phyloP scores from a whole-genome alignment of 1,284 basidiomycete species.

The Meira nashicola region DNA sequence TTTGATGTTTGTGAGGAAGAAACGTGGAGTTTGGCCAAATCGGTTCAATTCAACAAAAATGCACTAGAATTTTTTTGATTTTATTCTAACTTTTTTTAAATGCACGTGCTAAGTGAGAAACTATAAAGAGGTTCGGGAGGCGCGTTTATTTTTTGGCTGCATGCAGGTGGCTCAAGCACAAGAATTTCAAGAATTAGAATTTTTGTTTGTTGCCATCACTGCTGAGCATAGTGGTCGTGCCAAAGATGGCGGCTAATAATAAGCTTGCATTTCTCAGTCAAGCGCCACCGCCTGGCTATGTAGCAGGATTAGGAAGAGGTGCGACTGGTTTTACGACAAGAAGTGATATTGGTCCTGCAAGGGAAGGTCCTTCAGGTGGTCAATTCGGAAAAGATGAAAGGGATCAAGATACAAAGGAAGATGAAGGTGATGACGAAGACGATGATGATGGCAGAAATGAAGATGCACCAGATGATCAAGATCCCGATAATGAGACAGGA shows the following conservation, averaged over 20 bases:
- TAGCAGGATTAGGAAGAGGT: slow-evolving; percentile 51
- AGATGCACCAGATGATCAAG: slow-evolving; percentile 83
- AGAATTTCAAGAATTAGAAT: too few species aligned
- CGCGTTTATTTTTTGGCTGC: too few species aligned
- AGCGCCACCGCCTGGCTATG: slow-evolving; percentile 47
- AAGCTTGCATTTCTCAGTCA: slow-evolving; percentile 17
- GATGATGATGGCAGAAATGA: slow-evolving; percentile 77
- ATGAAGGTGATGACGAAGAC: slow-evolving; percentile 16
- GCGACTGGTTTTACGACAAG: slow-evolving; percentile 97
- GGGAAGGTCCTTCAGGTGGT: slow-evolving; percentile 86
- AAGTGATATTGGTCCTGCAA: slow-evolving; percentile 95
- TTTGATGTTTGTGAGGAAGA: too few species aligned
- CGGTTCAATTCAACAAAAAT: too few species aligned
- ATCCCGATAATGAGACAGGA: slow-evolving; percentile 94
- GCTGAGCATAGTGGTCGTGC: background rate
- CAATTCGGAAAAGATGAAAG: too few species aligned
- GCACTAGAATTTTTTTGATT: too few species aligned
- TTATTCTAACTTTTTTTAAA: too few species aligned
- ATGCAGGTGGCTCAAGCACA: too few species aligned
- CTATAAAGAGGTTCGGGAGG: too few species aligned
- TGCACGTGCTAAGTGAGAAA: too few species aligned
- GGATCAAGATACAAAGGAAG: slow-evolving; percentile 60
- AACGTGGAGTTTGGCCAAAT: too few species aligned
- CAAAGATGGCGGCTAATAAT: slow-evolving; percentile 10
- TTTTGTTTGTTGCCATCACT: too few species aligned